Evolutionary conservation across 2,329 filamentous ascomycete genomes (phyloP), one percentile per base, ranked within the genome.

Genomic region (Pyrenophora graminea): DNA sequence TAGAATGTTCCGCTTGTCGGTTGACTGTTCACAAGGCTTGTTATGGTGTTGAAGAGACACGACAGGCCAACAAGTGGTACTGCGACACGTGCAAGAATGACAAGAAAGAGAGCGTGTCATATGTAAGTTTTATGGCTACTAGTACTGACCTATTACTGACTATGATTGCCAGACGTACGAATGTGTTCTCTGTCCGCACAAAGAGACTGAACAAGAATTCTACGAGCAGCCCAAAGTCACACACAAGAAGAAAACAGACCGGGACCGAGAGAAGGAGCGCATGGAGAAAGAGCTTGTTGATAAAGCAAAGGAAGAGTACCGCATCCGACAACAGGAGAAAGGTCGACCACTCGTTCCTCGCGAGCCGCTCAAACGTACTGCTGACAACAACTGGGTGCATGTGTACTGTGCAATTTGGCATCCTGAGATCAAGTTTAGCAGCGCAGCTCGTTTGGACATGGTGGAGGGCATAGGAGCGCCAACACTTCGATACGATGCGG

Each of bases 301-400:
- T 45, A 89, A 88, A 62, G 87, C 88, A 6, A 88, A 87, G 42
- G 88, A 93, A n/a, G 86, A 86, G 48, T 96, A 96, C 72, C 85
- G 85, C 34, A 88, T 88, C 69, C 87, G 85, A 67, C 93, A 99
- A 74, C 85, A 90, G 67, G 88, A 93, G 54, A 85, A 88, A 64
- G 91, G 91, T 61, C 88, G 92, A 40, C 93, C 94, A 1, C 75
- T 88, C 31, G 84, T 90, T 58, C 94, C 94, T 21, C 85, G 94
- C 40, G 94, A 97, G 70, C 88, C 94, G 3, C 79, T 99, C 56
- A 99, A 99, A 76, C 85, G 90, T 41, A 99, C 94, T 0, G 90
- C 89, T 3, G 91, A 95, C 70, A 97, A 97, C 76, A 97, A 97
- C 68, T 99, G 94, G 94, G 90, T 97, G 13, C 94, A 99, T 70